Evolutionary conservation across 768 basidiomycete genomes (phyloP).

Genomic region (Tephrocybe sp.): DNA sequence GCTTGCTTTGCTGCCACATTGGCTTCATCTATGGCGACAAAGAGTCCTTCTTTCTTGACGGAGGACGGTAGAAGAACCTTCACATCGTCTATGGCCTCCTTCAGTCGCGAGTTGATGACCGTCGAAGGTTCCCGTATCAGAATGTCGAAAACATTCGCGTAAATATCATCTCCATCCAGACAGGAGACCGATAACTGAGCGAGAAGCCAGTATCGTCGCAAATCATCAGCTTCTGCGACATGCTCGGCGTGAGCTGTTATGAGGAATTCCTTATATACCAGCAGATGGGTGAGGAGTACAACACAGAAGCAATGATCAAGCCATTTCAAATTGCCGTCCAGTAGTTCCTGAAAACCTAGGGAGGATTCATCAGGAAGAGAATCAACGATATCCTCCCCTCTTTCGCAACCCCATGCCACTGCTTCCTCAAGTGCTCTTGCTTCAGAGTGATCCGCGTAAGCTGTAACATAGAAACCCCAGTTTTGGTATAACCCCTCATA

Average conservation of each 20-base stretch:
- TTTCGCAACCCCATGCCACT: not conserved
- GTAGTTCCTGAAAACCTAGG: not conserved
- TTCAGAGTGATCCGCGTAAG: not conserved
- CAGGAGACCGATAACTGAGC: not conserved
- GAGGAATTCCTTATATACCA: conserved; percentile 1
- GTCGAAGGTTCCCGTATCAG: not conserved
- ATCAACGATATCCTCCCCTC: not conserved
- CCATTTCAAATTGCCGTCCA: not conserved
- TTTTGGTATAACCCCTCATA: too few species aligned
- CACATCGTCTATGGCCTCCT: not conserved
- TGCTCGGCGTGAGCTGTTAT: not conserved
- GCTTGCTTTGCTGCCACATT: not conserved
- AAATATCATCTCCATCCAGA: not conserved
- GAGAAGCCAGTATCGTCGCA: not conserved
- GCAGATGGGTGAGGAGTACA: not conserved
- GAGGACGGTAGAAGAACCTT: not conserved
- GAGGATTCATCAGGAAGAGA: not conserved
- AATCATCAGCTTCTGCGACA: not conserved
- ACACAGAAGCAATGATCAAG: not conserved
- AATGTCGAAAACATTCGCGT: not conserved
- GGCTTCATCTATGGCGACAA: conserved; percentile 1
- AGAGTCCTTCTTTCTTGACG: not conserved
- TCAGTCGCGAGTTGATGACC: not conserved
- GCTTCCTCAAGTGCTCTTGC: not conserved
- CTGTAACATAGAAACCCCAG: too few species aligned